Evolutionary conservation across 2,329 filamentous ascomycete genomes (phyloP).

Genomic region (Talaromyces islandicus): DNA sequence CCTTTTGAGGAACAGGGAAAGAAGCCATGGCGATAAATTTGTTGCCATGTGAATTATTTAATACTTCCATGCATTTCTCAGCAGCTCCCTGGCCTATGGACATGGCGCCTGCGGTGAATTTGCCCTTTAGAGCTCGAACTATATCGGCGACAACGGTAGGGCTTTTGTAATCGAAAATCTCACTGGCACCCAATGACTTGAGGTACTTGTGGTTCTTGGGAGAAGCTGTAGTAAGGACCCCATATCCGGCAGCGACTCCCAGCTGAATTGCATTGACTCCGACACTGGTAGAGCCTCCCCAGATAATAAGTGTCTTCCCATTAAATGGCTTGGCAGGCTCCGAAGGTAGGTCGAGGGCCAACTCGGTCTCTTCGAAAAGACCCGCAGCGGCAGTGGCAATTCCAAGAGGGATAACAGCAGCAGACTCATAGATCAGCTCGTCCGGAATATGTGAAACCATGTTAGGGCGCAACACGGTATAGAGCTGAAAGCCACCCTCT

Average conservation of each 20-base stretch:
- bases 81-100: slow-evolving; percentile 3
- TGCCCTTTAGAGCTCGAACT: slow-evolving; percentile 7
- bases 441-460: slow-evolving; percentile 23
- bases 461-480: slow-evolving; percentile 16
- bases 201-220: slow-evolving; percentile 47
- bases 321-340: slow-evolving; percentile 34
- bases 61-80: slow-evolving; percentile 4
- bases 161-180: slow-evolving; percentile 28
- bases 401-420: slow-evolving; percentile 29
- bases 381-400: slow-evolving; percentile 25
- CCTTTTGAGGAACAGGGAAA: slow-evolving; percentile 5
- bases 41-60: background rate
- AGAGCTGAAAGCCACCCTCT: slow-evolving; percentile 22
- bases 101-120: slow-evolving; percentile 4
- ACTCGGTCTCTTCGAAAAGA: slow-evolving; percentile 14
- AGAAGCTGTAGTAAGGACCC: slow-evolving; percentile 50
- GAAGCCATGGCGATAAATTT: slow-evolving; percentile 7
- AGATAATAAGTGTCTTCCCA: slow-evolving; percentile 48
- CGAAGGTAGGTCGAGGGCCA: slow-evolving; percentile 18
- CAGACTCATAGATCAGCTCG: slow-evolving; percentile 24
- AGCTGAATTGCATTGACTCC: slow-evolving; percentile 50
- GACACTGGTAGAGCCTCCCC: slow-evolving; percentile 45
- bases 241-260: slow-evolving; percentile 40
- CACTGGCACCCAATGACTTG: slow-evolving; percentile 1
- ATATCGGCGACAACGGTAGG: slow-evolving; percentile 7